Evolutionary conservation across 1,139 yeast species (phyloP).

Genomic region (Geotrichum macrosporum): DNA sequence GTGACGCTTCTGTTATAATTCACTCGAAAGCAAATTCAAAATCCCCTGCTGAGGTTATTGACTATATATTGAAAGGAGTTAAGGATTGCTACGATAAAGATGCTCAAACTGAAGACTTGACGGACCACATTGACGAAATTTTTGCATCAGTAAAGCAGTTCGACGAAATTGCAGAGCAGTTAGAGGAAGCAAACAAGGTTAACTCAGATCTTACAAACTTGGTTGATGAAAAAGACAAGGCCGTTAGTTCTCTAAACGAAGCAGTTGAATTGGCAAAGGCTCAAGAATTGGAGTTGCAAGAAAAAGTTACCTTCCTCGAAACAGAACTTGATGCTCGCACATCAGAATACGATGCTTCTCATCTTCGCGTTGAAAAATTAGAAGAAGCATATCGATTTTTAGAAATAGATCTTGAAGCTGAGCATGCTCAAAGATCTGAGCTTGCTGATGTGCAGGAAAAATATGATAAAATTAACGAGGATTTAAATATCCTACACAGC

Average conservation of each 20-base stretch:
- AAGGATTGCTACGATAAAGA: slow-evolving; percentile 3
- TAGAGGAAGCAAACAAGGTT: slow-evolving; percentile 6
- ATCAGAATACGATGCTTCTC: background rate
- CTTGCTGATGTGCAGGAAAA: background rate
- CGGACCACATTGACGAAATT: slow-evolving; percentile 9
- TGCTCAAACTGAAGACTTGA: slow-evolving; percentile 3
- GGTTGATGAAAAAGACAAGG: slow-evolving; percentile 13
- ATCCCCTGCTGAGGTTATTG: slow-evolving; percentile 2
- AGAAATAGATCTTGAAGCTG: slow-evolving; percentile 15
- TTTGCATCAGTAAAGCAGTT: slow-evolving; percentile 13
- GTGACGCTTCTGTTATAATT: background rate
- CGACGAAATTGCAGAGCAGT: slow-evolving; percentile 9
- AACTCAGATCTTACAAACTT: slow-evolving; percentile 8
- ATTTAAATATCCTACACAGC: background rate
- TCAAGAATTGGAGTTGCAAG: background rate
- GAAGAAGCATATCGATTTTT: slow-evolving; percentile 6
- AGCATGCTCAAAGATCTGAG: slow-evolving; percentile 5
- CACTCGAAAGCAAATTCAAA: background rate
- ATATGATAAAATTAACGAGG: slow-evolving; percentile 2
- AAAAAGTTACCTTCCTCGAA: slow-evolving; percentile 1
- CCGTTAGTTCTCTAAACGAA: slow-evolving; percentile 1
- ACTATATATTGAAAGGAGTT: slow-evolving; percentile 2
- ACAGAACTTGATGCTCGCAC: background rate
- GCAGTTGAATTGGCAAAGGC: background rate
- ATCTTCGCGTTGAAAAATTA: slow-evolving; percentile 1